Evolutionary conservation across 1,139 yeast species (phyloP).

Genomic region (Spencermartinsiella ligniputridi): DNA sequence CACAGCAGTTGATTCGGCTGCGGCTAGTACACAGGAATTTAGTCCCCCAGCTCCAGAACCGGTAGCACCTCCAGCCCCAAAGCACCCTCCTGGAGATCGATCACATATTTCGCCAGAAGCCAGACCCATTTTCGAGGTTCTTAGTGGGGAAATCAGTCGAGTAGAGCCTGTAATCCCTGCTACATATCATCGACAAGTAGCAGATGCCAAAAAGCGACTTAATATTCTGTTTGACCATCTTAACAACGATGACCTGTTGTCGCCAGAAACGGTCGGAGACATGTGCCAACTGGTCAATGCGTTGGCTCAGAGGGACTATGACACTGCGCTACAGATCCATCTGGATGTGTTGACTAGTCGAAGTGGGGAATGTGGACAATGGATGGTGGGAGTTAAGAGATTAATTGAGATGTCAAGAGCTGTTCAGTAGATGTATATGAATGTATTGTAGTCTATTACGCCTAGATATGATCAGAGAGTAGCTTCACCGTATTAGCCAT

Average conservation of each 20-base stretch:
- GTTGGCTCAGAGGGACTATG: conserved; percentile 52
- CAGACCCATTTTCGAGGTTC: conserved; percentile 52
- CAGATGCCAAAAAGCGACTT: conserved; percentile 79
- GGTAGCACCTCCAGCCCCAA: conserved; percentile 34
- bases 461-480: too few relatives aligned
- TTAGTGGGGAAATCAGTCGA: conserved; percentile 51
- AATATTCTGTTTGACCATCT: conserved; percentile 74
- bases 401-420: conserved; percentile 62
- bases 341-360: conserved; percentile 61
- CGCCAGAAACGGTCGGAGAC: conserved; percentile 51
- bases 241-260: conserved; percentile 65
- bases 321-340: conserved; percentile 49
- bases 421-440: conserved; percentile 14
- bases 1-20: conserved; percentile 16
- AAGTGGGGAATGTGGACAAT: conserved; percentile 76
- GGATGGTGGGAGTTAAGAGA: conserved; percentile 92
- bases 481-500: too few relatives aligned
- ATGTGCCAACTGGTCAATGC: conserved; percentile 50
- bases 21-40: conserved; percentile 23
- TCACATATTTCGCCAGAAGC: conserved; percentile 60
- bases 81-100: conserved; percentile 67
- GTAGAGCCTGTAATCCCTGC: conserved; percentile 76
- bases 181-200: conserved; percentile 65
- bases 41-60: conserved; percentile 27
- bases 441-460: neutral